Conservation (phyloP, 2,329 filamentous ascomycete species). For the Achaetomium macrosporum region DNA sequence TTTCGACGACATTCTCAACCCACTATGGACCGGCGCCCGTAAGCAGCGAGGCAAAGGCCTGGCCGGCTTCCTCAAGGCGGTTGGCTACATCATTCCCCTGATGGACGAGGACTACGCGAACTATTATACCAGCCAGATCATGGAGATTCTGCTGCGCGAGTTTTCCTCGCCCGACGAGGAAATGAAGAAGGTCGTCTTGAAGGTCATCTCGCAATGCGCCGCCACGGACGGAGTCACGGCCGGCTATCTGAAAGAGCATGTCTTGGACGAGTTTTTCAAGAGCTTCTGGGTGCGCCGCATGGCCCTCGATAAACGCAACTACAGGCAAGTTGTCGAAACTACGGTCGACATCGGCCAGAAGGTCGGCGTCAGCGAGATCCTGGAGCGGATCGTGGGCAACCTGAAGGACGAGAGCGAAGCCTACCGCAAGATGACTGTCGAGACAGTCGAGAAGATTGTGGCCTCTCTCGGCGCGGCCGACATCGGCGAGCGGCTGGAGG, state of each 20-base stretch:
- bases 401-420: conserved; percentile 97
- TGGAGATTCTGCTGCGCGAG: conserved; percentile 94
- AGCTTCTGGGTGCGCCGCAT: conserved; percentile 97
- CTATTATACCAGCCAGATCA: conserved; percentile 97
- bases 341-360: conserved; percentile 97
- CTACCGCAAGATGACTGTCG: conserved; percentile 98
- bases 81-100: conserved; percentile 94
- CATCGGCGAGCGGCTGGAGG: conserved; percentile 86
- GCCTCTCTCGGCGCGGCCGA: conserved; percentile 90
- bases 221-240: conserved; percentile 92
- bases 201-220: conserved; percentile 93
- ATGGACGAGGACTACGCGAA: conserved; percentile 99
- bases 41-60: conserved; percentile 96
- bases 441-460: conserved; percentile 95
- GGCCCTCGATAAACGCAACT: conserved; percentile 96
- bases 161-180: conserved; percentile 97
- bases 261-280: conserved; percentile 96
- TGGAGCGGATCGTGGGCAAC: conserved; percentile 88
- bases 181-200: conserved; percentile 99
- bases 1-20: conserved; percentile 96
- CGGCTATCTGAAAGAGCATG: conserved; percentile 89
- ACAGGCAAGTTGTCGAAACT: conserved; percentile 94
- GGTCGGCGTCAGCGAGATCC: conserved; percentile 92
- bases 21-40: conserved; percentile 90
- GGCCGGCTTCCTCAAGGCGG: conserved; percentile 92